Base-by-base conservation (phyloP, 306 rosid genomes). In the Oxytropis ochrocephala region DNA sequence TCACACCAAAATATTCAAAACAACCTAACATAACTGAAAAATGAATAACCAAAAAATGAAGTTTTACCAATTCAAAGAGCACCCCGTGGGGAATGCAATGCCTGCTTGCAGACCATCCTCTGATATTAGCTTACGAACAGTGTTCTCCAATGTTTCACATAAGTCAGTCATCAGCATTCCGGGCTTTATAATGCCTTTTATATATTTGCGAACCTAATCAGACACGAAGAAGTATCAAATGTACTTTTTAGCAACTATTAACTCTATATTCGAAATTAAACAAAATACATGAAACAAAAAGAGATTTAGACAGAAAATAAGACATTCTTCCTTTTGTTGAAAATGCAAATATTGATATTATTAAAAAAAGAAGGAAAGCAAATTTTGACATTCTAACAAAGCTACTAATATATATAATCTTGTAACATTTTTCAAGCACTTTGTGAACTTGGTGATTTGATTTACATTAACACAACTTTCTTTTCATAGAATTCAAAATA, bases 61-160 rank as follows among this genome's bases (percentile, higher is more conserved):
- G 48, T 30, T 54, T 38, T 78, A 94, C 98, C 98, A 88, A 81
- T 94, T 94, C 76, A 94, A 76, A 56, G 98, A 94, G 87, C 98
- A 94, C 76, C 98, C 98, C 29, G 97, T 90, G 50, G 98, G 98
- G 81, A 94, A 94, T 46, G 98, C 98, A 79, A 94, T 94, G 84
- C 98, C 98, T 8, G 98, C 97, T 84, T 94, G 92, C 72, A 94
- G 76, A 44, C 98, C 97, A 73, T 90, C 87, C 82, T 90, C 98
- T 0, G 97, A 81, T 78, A 90, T 94, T 59, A 94, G 89, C 85
- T 78, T 90, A 29, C 96, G 86, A 41, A 94, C 96, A 17, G 97
- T 85, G 78, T 88, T 84, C 83, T 94, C 98, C 85, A 94, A 81
- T 58, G 95, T 88, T 80, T 94, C 98, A 76, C 98, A 94, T 33